Conservation (phyloP, 176 grass and related monocot genomes). For the Hyparrhenia diplandra region DNA sequence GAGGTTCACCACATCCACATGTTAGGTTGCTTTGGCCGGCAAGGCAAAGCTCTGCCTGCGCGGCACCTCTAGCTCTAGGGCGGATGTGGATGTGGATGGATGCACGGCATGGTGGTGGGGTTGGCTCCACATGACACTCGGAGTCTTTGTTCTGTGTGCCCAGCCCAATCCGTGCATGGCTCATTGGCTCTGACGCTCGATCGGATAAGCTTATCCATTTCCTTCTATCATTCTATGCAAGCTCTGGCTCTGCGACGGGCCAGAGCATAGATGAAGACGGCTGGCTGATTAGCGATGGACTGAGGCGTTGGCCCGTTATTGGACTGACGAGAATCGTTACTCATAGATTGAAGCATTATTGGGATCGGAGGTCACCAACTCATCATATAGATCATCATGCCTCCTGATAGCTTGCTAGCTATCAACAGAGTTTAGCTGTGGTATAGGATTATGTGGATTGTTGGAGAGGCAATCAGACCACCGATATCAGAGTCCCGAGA, state of each 20-base stretch:
- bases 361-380: neutral
- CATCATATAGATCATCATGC: neutral
- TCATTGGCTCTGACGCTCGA: neutral
- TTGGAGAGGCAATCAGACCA: neutral
- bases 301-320: neutral
- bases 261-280: neutral
- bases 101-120: neutral
- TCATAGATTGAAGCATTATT: neutral
- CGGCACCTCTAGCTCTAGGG: neutral
- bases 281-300: neutral
- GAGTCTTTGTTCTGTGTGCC: constrained; percentile 14
- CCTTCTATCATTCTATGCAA: neutral
- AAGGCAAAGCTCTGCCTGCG: too few species aligned
- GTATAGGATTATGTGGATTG: neutral
- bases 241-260: neutral
- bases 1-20: neutral
- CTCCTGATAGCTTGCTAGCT: neutral
- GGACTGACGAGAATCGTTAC: neutral
- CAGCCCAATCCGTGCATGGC: neutral
- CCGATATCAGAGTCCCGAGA: neutral
- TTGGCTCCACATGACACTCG: neutral
- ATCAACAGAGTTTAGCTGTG: neutral
- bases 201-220: constrained; percentile 31
- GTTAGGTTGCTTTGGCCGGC: too few species aligned
- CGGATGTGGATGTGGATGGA: neutral